Conservation (phyloP, 2,329 filamentous ascomycete species). For the Didymella arachidicola region DNA sequence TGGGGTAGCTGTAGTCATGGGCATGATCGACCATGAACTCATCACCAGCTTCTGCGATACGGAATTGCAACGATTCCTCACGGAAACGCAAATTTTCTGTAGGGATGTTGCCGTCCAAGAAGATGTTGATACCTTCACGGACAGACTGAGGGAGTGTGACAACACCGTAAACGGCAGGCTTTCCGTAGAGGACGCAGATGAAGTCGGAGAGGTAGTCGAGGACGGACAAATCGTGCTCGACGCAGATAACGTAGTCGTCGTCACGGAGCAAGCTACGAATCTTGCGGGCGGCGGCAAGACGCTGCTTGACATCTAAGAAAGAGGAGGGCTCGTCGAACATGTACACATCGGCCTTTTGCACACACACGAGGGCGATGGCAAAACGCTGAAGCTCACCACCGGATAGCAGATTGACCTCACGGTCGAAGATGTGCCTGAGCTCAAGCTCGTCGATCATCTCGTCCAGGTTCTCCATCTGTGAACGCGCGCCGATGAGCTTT, state of each 20-base stretch:
- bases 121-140: constrained; percentile 99
- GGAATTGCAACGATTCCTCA: constrained; percentile 95
- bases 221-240: constrained; percentile 98
- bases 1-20: constrained; percentile 85
- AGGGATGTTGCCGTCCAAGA: constrained; percentile 96
- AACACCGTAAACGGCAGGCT: constrained; percentile 95
- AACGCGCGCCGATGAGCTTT: constrained; percentile 76
- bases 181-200: constrained; percentile 95
- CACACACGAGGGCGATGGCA: constrained; percentile 93
- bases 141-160: constrained; percentile 95
- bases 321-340: constrained; percentile 99
- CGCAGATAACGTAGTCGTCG: constrained; percentile 96
- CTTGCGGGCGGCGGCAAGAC: constrained; percentile 87
- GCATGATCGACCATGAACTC: constrained; percentile 86
- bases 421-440: constrained; percentile 86
- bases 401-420: constrained; percentile 88
- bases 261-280: constrained; percentile 89
- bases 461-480: constrained; percentile 79
- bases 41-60: constrained; percentile 86
- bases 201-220: constrained; percentile 99
- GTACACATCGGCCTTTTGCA: constrained; percentile 92
- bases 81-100: constrained; percentile 99
- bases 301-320: constrained; percentile 99
- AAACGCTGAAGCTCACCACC: constrained; percentile 99
- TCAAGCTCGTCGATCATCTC: constrained; percentile 86